Conservation (phyloP, 2,329 filamentous ascomycete genomes). For the Exserohilum turcica region DNA sequence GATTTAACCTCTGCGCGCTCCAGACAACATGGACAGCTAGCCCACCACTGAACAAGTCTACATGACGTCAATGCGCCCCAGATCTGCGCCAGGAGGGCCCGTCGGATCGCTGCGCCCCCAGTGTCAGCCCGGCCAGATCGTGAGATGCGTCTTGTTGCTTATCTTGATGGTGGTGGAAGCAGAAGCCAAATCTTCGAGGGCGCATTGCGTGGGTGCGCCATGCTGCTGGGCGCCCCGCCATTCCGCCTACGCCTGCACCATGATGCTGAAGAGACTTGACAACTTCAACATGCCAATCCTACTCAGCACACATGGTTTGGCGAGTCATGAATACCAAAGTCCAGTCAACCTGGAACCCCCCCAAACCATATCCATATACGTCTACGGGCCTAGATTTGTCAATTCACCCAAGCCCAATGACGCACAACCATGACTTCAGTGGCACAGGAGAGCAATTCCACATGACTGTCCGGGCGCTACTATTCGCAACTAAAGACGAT, state of each 20-base stretch:
- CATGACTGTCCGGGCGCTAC: not conserved
- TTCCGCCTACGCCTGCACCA: not conserved
- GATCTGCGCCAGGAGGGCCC: slow-evolving; percentile 10
- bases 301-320: not conserved
- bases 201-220: not conserved
- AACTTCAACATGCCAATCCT: not conserved
- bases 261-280: not conserved
- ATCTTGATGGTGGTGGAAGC: not conserved
- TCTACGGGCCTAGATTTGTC: too few species aligned
- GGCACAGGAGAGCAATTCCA: not conserved
- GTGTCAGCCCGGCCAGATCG: slow-evolving; percentile 4
- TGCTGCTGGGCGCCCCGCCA: not conserved
- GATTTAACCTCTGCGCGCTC: slow-evolving; percentile 14
- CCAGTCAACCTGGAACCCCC: not conserved
- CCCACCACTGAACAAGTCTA: too few species aligned
- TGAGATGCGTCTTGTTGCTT: not conserved
- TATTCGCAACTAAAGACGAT: not conserved
- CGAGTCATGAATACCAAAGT: not conserved
- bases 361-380: too few species aligned
- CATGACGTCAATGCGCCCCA: slow-evolving; percentile 12
- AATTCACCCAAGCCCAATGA: not conserved
- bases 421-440: slow-evolving; percentile 1
- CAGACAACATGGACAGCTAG: slow-evolving; percentile 8
- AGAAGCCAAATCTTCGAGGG: too few species aligned
- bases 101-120: slow-evolving; percentile 5